Percentiles rank a stretch among this genome's conserved stretches.
phyloP scores from a whole-genome alignment of 768 basidiomycete genomes.

The Thelephora ganbajun region DNA sequence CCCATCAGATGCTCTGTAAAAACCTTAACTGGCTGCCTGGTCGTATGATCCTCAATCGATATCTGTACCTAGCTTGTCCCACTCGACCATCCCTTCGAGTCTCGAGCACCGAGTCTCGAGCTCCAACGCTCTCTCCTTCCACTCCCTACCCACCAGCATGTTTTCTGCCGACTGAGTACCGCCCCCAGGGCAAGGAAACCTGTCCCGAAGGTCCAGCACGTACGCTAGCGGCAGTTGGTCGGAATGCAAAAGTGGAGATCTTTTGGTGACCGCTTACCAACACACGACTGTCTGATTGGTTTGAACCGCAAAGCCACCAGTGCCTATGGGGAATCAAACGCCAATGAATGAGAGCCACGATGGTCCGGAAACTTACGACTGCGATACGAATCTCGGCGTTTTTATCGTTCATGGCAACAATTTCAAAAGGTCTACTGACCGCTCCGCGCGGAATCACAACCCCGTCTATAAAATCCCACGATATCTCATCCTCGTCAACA shows the following conservation, averaged over 20 bases:
- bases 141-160: not conserved
- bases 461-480: too few relatives aligned
- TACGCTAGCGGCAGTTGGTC: not conserved
- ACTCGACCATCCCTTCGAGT: not conserved
- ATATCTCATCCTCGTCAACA: too few relatives aligned
- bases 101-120: not conserved
- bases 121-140: not conserved
- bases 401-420: too few relatives aligned
- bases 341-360: not conserved
- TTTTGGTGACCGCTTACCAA: not conserved
- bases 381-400: not conserved
- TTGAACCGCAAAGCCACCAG: not conserved
- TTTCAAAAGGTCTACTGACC: too few relatives aligned
- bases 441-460: too few relatives aligned
- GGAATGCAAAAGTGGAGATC: not conserved
- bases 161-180: not conserved
- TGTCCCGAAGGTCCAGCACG: not conserved
- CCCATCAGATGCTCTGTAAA: not conserved
- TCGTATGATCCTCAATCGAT: not conserved
- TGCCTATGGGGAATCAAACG: not conserved
- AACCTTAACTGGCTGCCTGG: not conserved
- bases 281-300: not conserved
- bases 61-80: not conserved
- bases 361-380: not conserved
- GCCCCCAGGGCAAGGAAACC: not conserved